Percentiles rank a stretch among this genome's conserved stretches.
Conservation (phyloP, 176 grass and related monocot species). For the Carex myosuroides region DNA sequence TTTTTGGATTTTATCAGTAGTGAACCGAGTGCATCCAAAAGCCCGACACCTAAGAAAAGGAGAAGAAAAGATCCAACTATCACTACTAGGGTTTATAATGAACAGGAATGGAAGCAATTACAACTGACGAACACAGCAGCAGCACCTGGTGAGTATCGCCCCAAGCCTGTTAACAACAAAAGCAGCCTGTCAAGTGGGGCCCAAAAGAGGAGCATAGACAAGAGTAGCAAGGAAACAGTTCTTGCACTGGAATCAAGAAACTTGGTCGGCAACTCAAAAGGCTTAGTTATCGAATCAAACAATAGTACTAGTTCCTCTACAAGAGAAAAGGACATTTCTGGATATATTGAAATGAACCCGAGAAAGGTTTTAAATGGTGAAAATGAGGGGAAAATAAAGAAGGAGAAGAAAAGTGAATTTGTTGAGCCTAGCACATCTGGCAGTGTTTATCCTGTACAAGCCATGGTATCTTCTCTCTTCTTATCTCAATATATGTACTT, state of each 20-base stretch:
- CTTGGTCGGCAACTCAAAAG: conserved; percentile 55
- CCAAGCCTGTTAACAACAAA: conserved; percentile 49
- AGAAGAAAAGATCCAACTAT: conserved; percentile 73
- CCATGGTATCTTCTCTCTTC: conserved; percentile 33
- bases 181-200: conserved; percentile 21
- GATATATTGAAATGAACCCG: conserved; percentile 58
- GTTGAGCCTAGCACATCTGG: conserved; percentile 37
- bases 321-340: conserved; percentile 51
- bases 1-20: conserved; percentile 37
- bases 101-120: conserved; percentile 31
- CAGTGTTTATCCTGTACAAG: conserved; percentile 48
- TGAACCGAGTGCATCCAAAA: conserved; percentile 41
- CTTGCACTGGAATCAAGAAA: conserved; percentile 47
- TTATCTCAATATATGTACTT: conserved; percentile 1
- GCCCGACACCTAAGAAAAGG: conserved; percentile 66
- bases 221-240: conserved; percentile 50
- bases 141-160: conserved; percentile 35
- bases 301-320: conserved; percentile 44
- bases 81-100: conserved; percentile 26
- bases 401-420: conserved; percentile 55
- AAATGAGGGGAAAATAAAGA: conserved; percentile 32
- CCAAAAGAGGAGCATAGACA: conserved; percentile 43
- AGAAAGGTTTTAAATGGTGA: conserved; percentile 42
- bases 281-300: conserved; percentile 38
- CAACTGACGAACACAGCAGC: conserved; percentile 34